Evolutionary conservation across 2,329 filamentous ascomycete species (phyloP).

Genomic region (Rutstroemia sp.): DNA sequence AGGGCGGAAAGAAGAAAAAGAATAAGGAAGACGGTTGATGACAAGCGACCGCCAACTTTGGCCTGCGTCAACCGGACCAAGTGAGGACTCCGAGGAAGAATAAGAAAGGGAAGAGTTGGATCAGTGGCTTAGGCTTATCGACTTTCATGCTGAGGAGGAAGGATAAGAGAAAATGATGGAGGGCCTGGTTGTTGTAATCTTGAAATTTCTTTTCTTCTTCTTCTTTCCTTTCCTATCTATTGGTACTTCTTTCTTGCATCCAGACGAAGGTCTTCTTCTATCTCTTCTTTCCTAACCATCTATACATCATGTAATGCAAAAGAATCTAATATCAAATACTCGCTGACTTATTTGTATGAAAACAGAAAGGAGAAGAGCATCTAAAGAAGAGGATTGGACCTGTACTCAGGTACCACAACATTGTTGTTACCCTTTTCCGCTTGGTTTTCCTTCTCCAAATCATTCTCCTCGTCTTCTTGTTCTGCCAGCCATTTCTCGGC

Average conservation of each 20-base stretch:
- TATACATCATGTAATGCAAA: neutral
- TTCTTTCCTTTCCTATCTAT: neutral
- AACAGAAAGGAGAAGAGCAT: neutral
- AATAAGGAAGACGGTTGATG: no score
- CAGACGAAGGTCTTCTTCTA: neutral
- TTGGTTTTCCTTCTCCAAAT: conserved; percentile 35
- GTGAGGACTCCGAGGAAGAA: no score
- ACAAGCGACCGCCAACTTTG: no score
- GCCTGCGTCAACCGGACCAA: no score
- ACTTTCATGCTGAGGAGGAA: no score
- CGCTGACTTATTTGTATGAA: neutral
- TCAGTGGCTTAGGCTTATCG: no score
- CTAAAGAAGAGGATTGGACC: conserved; percentile 55
- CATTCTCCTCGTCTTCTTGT: conserved; percentile 28
- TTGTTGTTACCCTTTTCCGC: conserved; percentile 39
- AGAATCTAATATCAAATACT: neutral
- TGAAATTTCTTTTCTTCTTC: neutral
- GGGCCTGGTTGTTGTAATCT: no score
- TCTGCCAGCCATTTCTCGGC: conserved; percentile 91
- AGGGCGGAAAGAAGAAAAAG: no score
- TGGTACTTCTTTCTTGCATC: neutral
- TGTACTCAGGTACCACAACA: conserved; percentile 52
- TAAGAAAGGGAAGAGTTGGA: no score
- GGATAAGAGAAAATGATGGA: no score
- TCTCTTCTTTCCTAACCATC: neutral